Percentiles rank a stretch among this genome's conserved stretches.
Conservation (phyloP, 192 early-diverging fungal species). For the Coemansia sp. region DNA sequence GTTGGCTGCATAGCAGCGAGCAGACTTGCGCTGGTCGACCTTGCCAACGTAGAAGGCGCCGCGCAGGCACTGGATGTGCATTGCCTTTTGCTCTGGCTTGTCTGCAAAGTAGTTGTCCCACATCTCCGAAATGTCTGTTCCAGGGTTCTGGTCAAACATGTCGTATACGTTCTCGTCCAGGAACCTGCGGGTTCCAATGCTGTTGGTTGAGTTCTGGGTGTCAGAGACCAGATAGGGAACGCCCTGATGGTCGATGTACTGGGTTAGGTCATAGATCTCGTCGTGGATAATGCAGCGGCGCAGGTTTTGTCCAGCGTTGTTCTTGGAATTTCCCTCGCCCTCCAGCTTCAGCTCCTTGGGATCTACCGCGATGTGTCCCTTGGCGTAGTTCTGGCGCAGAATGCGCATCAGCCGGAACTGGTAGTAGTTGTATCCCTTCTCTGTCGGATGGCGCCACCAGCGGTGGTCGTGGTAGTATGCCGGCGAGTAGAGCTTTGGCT, state of each 20-base stretch:
- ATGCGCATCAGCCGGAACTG: constrained; percentile 63
- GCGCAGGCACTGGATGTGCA: constrained; percentile 75
- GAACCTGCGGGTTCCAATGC: constrained; percentile 56
- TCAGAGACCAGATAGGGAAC: constrained; percentile 52
- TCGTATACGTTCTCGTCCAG: constrained; percentile 61
- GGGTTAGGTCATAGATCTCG: constrained; percentile 73
- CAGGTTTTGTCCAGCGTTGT: constrained; percentile 39
- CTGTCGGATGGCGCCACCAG: constrained; percentile 60
- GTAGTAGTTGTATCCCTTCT: constrained; percentile 68
- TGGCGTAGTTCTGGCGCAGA: constrained; percentile 63
- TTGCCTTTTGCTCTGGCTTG: constrained; percentile 38
- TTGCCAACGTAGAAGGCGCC: constrained; percentile 84
- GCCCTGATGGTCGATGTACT: constrained; percentile 60
- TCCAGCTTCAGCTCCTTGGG: constrained; percentile 61
- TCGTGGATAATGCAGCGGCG: constrained; percentile 69
- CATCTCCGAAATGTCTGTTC: constrained; percentile 63
- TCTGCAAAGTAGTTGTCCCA: constrained; percentile 63
- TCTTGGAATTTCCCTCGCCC: constrained; percentile 50
- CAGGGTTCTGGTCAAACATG: constrained; percentile 67
- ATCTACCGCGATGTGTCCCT: constrained; percentile 67
- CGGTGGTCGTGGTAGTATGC: constrained; percentile 74
- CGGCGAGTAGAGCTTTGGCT: constrained; percentile 60
- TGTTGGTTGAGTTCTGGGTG: constrained; percentile 41
- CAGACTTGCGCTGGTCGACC: constrained; percentile 80
- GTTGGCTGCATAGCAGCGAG: constrained; percentile 77